A percentile compares a stretch with the other conserved stretches of the same genome.
phyloP scores from a whole-genome alignment of 1,284 basidiomycete genomes.

The Ceratobasidium sp. region DNA sequence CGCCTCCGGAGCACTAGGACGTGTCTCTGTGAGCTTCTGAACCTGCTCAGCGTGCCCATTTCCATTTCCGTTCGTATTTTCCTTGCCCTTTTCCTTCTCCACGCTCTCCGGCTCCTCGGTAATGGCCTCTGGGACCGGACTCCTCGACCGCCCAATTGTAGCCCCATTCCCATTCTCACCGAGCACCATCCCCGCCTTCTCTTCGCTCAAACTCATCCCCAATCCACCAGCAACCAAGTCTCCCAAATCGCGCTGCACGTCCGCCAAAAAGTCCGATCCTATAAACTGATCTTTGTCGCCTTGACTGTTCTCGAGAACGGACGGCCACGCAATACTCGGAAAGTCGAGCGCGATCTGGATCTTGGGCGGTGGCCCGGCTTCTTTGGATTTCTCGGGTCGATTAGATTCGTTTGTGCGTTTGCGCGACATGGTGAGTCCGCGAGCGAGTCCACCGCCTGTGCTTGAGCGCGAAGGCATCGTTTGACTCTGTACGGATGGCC shows the following conservation, averaged over 20 bases:
- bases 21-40: too few species aligned
- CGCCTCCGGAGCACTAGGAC: not conserved
- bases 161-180: not conserved
- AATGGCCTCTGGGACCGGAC: conserved; percentile 17
- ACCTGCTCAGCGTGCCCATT: not conserved
- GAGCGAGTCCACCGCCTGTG: conserved; percentile 14
- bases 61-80: not conserved
- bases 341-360: conserved; percentile 40
- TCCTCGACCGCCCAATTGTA: conserved; percentile 4
- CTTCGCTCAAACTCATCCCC: conserved; percentile 18
- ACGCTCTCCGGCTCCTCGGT: conserved; percentile 18
- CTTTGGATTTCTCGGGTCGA: not conserved
- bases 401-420: conserved; percentile 29
- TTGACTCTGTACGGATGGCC: conserved; percentile 8
- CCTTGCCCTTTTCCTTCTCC: not conserved
- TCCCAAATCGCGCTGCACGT: conserved; percentile 33
- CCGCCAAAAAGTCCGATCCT: conserved; percentile 34
- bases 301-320: not conserved
- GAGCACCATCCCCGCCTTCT: not conserved
- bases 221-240: conserved; percentile 19
- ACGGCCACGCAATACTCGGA: conserved; percentile 39
- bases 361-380: conserved; percentile 16
- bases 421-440: not conserved
- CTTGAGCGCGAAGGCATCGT: conserved; percentile 33
- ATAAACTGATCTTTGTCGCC: conserved; percentile 4